phyloP scores from a whole-genome alignment of 306 rosid genomes.

The Quillaja saponaria region DNA sequence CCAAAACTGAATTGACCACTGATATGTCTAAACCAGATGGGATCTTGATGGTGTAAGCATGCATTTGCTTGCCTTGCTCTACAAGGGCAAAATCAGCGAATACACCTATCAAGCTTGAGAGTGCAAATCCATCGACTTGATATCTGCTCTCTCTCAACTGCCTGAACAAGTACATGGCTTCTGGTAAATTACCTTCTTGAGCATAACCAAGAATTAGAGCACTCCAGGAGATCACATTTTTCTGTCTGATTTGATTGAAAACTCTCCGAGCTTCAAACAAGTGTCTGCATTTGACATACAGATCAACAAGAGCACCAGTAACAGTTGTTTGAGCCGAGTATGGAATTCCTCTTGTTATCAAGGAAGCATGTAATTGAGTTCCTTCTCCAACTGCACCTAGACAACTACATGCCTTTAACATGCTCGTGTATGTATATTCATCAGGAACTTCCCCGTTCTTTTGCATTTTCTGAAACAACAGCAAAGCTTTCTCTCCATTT shows the following conservation, averaged over 20 bases:
- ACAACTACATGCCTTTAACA: conserved; percentile 57
- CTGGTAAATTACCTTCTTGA: conserved; percentile 48
- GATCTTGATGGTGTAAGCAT: conserved; percentile 52
- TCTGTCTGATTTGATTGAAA: conserved; percentile 46
- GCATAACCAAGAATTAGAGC: conserved; percentile 65
- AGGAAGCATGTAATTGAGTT: conserved; percentile 51
- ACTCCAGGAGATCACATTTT: conserved; percentile 56
- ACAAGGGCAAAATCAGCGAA: conserved; percentile 65
- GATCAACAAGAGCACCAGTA: conserved; percentile 60
- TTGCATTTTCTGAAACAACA: conserved; percentile 50
- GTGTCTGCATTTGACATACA: conserved; percentile 51
- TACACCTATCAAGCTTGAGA: conserved; percentile 58
- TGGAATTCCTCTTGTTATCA: conserved; percentile 50
- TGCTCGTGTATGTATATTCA: conserved; percentile 54
- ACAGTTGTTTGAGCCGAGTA: conserved; percentile 39
- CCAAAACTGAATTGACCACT: conserved; percentile 60
- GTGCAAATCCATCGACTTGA: conserved; percentile 53
- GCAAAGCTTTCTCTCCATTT: conserved; percentile 50
- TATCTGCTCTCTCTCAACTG: conserved; percentile 46
- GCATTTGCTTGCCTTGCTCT: conserved; percentile 68
- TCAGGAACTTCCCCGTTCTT: conserved; percentile 50
- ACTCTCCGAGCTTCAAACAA: conserved; percentile 53
- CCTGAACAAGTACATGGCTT: conserved; percentile 59
- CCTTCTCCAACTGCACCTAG: conserved; percentile 51
- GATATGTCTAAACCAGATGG: conserved; percentile 57